Percentiles rank a stretch among this genome's conserved stretches.
phyloP scores from a whole-genome alignment of 176 grass and related monocot genomes.

The Bothriochloa decipiens region DNA sequence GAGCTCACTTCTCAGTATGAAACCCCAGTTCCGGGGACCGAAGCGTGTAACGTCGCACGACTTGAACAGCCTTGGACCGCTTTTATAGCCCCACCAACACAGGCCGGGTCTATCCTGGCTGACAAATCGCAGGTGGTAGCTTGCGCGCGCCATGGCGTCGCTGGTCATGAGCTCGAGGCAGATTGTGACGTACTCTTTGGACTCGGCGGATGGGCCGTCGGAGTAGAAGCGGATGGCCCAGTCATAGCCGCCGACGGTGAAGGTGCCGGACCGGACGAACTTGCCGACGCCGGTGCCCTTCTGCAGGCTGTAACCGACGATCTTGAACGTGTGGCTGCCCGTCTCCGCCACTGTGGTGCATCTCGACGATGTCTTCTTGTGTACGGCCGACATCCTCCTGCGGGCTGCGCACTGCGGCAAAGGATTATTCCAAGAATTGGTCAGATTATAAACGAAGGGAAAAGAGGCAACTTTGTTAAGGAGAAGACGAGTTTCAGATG shows the following conservation, averaged over 20 bases:
- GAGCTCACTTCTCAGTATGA: not conserved
- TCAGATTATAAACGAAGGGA: too few species aligned
- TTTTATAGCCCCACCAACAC: not conserved
- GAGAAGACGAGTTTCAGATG: too few species aligned
- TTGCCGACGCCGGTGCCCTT: not conserved
- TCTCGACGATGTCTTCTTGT: too few species aligned
- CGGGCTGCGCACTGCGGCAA: too few species aligned
- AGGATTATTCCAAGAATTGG: too few species aligned
- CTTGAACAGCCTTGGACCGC: not conserved
- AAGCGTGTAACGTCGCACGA: not conserved
- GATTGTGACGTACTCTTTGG: not conserved
- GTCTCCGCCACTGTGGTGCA: too few species aligned
- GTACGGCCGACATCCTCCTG: too few species aligned
- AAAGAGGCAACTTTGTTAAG: too few species aligned
- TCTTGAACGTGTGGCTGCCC: too few species aligned
- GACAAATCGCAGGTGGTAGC: not conserved
- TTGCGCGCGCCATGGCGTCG: not conserved
- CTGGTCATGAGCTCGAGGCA: not conserved
- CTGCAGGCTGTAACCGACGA: too few species aligned
- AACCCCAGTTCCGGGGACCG: not conserved
- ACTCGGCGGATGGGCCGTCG: not conserved
- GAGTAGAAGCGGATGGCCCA: not conserved
- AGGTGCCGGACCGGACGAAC: not conserved
- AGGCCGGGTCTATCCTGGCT: not conserved
- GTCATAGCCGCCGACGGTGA: not conserved